Conservation (phyloP, 116 monocot species). For the Iris pallida region DNA sequence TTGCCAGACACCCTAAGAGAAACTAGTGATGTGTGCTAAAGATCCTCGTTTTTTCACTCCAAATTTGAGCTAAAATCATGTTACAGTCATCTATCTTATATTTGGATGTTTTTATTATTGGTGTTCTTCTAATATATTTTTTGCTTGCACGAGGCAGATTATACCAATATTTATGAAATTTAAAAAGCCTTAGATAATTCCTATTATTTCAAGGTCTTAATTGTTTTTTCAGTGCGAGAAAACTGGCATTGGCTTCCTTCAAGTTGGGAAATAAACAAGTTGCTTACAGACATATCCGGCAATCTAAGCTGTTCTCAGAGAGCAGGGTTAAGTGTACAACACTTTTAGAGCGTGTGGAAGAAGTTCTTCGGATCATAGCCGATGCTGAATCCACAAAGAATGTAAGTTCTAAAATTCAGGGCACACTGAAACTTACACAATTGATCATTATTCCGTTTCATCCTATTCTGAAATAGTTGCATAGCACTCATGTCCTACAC, state of each 20-base stretch:
- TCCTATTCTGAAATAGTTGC: too few relatives aligned
- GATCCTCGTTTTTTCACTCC: too few relatives aligned
- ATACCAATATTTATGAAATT: too few relatives aligned
- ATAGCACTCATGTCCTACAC: not conserved
- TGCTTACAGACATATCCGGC: conserved; percentile 59
- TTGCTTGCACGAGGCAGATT: too few relatives aligned
- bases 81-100: too few relatives aligned
- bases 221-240: conserved; percentile 46
- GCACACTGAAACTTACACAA: too few relatives aligned
- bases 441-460: too few relatives aligned
- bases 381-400: conserved; percentile 74
- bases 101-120: too few relatives aligned
- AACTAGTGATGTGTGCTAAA: too few relatives aligned
- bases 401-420: conserved; percentile 22
- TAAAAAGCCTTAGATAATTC: not conserved
- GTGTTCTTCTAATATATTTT: too few relatives aligned
- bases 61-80: too few relatives aligned
- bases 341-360: conserved; percentile 72
- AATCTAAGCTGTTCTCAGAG: conserved; percentile 51
- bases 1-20: too few relatives aligned
- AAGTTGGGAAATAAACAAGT: conserved; percentile 66
- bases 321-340: conserved; percentile 46
- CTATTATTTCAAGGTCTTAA: not conserved
- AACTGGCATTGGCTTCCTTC: conserved; percentile 53
- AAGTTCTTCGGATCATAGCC: conserved; percentile 54